These are phyloP conservation scores for Fusarium lateritium DNA, from an alignment of 2,329 filamentous ascomycete species.

Conservation along the genomic window DNA sequence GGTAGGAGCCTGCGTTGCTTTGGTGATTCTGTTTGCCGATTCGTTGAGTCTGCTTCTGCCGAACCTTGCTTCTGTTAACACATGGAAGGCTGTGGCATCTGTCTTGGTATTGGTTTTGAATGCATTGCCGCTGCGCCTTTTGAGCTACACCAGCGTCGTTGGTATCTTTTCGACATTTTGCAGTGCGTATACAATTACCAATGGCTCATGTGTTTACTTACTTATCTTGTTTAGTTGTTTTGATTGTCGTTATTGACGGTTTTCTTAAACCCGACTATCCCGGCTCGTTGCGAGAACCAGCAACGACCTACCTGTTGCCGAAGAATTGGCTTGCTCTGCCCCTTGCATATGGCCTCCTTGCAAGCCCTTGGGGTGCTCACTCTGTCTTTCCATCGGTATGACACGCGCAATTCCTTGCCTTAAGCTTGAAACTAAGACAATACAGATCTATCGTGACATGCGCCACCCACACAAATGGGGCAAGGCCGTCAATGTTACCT, in stretches of 20 bases:
- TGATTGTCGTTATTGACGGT: constrained; percentile 88
- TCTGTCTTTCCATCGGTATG: constrained; percentile 83
- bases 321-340: constrained; percentile 89
- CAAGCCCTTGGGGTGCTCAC: constrained; percentile 79
- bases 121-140: constrained; percentile 84
- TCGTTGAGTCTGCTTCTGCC: constrained; percentile 86
- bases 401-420: not conserved
- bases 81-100: constrained; percentile 91
- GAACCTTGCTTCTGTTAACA: constrained; percentile 71
- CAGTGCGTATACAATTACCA: constrained; percentile 71
- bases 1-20: constrained; percentile 87
- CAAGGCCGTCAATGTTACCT: constrained; percentile 82
- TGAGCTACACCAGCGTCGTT: constrained; percentile 92
- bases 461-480: constrained; percentile 85
- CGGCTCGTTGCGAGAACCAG: constrained; percentile 86
- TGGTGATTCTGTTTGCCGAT: constrained; percentile 94
- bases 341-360: constrained; percentile 89
- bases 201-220: not conserved
- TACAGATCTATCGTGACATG: constrained; percentile 73
- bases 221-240: constrained; percentile 72
- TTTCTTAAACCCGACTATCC: constrained; percentile 83
- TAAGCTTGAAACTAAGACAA: constrained; percentile 8
- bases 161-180: constrained; percentile 92
- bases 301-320: constrained; percentile 85
- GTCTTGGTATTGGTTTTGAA: constrained; percentile 84